These are phyloP conservation scores for Cinnamomum chago DNA, from an alignment of 164 flowering plant genomes.

Conservation along the genomic window DNA sequence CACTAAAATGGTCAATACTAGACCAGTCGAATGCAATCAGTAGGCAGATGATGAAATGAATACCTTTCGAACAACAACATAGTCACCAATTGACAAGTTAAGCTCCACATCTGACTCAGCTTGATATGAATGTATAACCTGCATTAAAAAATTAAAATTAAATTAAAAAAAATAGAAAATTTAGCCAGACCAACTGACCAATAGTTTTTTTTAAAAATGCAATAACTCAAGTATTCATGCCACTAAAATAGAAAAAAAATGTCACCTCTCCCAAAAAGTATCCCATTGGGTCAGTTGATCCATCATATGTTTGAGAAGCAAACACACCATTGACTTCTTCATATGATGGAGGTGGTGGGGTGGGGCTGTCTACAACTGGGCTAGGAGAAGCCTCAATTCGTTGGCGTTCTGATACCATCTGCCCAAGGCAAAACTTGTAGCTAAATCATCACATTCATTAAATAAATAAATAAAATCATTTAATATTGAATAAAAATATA, in stretches of 20 bases:
- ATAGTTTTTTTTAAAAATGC: background rate
- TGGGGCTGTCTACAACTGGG: constrained; percentile 32
- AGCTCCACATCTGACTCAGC: constrained; percentile 85
- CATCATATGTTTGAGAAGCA: constrained; percentile 46
- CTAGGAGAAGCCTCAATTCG: constrained; percentile 70
- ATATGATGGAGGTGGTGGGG: constrained; percentile 77
- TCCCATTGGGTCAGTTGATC: constrained; percentile 49
- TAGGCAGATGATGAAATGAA: background rate
- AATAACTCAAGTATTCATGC: background rate
- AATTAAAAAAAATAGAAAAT: background rate
- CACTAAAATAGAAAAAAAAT: background rate
- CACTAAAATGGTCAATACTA: too few species aligned
- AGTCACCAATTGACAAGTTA: constrained; percentile 73
- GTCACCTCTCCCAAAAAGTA: constrained; percentile 87
- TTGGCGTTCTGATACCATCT: constrained; percentile 83
- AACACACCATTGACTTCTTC: constrained; percentile 61
- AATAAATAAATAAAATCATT: background rate
- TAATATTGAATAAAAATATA: background rate
- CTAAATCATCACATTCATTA: constrained; percentile 3
- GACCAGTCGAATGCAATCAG: too few species aligned
- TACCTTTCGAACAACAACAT: constrained; percentile 91
- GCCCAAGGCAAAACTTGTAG: background rate
- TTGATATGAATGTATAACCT: constrained; percentile 74
- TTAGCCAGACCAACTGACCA: background rate
- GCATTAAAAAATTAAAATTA: constrained; percentile 7